A percentile compares a stretch with the other conserved stretches of the same genome.
Evolutionary conservation across 2,329 filamentous ascomycete genomes (phyloP).

Genomic region (Pestalotiopsis sp.): DNA sequence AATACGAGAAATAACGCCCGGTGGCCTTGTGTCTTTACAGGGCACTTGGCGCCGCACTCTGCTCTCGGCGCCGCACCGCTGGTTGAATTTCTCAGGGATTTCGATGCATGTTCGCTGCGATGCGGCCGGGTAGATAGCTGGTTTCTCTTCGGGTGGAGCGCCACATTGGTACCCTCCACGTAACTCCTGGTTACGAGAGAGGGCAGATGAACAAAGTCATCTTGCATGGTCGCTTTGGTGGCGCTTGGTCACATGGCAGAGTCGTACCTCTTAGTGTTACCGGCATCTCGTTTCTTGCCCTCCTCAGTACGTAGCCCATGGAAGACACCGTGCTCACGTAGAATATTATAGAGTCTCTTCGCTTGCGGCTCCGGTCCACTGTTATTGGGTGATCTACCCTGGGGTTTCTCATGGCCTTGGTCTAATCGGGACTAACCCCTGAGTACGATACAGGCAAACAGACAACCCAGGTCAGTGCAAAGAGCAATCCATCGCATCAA

Average conservation of each 20-base stretch:
- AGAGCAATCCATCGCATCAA: not conserved
- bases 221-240: not conserved
- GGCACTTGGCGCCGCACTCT: not conserved
- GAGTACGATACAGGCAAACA: not conserved
- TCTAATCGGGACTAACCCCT: not conserved
- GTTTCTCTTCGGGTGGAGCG: not conserved
- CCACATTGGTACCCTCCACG: not conserved
- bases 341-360: not conserved
- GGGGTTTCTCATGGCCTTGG: not conserved
- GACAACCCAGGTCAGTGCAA: not conserved
- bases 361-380: slow-evolving; percentile 3
- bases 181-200: too few relatives aligned
- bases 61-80: not conserved
- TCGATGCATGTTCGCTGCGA: not conserved
- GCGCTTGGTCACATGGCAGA: slow-evolving; percentile 4
- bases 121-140: not conserved
- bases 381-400: slow-evolving; percentile 1
- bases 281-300: too few relatives aligned
- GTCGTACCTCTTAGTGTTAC: not conserved
- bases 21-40: not conserved
- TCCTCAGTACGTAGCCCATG: too few relatives aligned
- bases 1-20: not conserved
- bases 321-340: not conserved
- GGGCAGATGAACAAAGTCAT: not conserved
- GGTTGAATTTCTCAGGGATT: not conserved